Evolutionary conservation across 2,329 filamentous ascomycete genomes (phyloP).

Genomic region (Fusarium metavorans): DNA sequence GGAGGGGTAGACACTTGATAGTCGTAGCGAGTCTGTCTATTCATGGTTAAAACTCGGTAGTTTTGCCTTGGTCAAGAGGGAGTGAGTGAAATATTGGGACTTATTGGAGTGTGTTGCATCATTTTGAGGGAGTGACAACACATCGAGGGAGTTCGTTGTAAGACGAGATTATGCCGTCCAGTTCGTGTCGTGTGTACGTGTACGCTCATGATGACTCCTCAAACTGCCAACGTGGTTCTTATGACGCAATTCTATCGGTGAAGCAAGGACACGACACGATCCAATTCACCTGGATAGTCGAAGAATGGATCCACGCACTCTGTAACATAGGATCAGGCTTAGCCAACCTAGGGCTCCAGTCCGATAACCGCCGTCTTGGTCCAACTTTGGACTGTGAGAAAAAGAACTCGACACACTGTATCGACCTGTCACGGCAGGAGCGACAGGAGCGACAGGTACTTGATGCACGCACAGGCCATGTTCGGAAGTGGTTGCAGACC

Average conservation of each 20-base stretch:
- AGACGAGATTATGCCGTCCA: slow-evolving; percentile 19
- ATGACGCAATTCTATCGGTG: not conserved
- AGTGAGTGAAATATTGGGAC: slow-evolving; percentile 6
- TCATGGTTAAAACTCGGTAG: slow-evolving; percentile 12
- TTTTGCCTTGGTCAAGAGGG: not conserved
- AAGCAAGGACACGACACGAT: not conserved
- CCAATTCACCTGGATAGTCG: not conserved
- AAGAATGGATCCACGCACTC: not conserved
- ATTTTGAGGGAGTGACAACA: not conserved
- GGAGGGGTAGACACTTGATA: not conserved
- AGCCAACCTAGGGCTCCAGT: not conserved
- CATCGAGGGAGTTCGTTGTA: not conserved
- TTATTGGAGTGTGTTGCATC: slow-evolving; percentile 7
- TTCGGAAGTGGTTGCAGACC: slow-evolving; percentile 42
- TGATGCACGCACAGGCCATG: slow-evolving; percentile 38
- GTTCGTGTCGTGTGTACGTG: not conserved
- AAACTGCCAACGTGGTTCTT: not conserved
- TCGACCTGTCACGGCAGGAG: slow-evolving; percentile 6
- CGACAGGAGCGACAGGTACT: slow-evolving; percentile 25
- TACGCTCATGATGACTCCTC: not conserved
- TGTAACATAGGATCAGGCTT: not conserved
- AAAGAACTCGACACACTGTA: slow-evolving; percentile 11
- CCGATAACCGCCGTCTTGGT: not conserved
- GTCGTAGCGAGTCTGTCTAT: not conserved
- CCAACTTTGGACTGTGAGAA: slow-evolving; percentile 6